Evolutionary conservation across 169 alveolate species (phyloP).

Genomic region (Cryptosporidium sp.): DNA sequence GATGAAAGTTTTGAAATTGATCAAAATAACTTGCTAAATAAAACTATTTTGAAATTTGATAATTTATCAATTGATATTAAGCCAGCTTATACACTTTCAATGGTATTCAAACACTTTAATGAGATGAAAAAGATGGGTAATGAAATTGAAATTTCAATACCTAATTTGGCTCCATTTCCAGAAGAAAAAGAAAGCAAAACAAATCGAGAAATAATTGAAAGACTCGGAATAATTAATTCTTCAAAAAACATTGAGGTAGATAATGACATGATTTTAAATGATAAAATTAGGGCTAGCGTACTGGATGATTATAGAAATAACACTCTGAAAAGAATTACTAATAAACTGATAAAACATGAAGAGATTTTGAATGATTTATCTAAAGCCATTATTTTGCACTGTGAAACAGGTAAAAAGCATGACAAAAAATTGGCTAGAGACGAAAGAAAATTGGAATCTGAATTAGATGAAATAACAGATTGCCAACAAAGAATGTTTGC

Average conservation of each 20-base stretch:
- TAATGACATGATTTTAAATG: slow-evolving; percentile 36
- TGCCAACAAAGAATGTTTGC: slow-evolving; percentile 75
- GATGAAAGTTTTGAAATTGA: neutral
- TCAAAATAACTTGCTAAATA: slow-evolving; percentile 31
- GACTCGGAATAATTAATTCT: slow-evolving; percentile 2
- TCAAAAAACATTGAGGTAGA: neutral
- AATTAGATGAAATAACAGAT: slow-evolving; percentile 67
- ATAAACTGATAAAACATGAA: slow-evolving; percentile 14
- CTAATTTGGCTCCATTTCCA: slow-evolving; percentile 64
- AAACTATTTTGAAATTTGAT: slow-evolving; percentile 31
- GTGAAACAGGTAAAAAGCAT: slow-evolving; percentile 55
- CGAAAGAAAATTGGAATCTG: slow-evolving; percentile 51
- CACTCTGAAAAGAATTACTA: slow-evolving; percentile 10
- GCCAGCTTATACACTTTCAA: slow-evolving; percentile 54
- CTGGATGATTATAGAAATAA: slow-evolving; percentile 46
- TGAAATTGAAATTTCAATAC: slow-evolving; percentile 38
- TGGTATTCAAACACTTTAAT: slow-evolving; percentile 56
- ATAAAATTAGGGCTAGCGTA: slow-evolving; percentile 9
- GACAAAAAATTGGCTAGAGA: slow-evolving; percentile 39
- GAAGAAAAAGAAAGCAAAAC: slow-evolving; percentile 10
- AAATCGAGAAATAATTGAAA: slow-evolving; percentile 1
- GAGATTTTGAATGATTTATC: slow-evolving; percentile 69
- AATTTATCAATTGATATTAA: slow-evolving; percentile 55
- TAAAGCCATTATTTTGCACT: slow-evolving; percentile 44
- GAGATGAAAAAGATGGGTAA: slow-evolving; percentile 74